phyloP scores from a whole-genome alignment of 768 basidiomycete species.

The Serpula lacrymans region DNA sequence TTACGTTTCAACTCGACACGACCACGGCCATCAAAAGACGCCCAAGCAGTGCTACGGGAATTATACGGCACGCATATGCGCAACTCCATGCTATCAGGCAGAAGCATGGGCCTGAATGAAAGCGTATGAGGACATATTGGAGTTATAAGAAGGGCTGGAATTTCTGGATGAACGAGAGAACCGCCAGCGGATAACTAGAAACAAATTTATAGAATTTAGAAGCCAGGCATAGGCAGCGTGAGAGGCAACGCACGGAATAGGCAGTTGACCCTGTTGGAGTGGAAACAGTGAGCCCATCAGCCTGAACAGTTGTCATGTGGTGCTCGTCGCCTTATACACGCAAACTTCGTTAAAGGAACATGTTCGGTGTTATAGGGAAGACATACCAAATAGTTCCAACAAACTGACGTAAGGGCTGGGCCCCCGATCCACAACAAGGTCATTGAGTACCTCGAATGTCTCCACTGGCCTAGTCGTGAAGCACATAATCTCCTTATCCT shows the following conservation, averaged over 20 bases:
- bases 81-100: slow-evolving; percentile 98
- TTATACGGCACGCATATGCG: slow-evolving; percentile 99
- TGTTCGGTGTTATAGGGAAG: background rate
- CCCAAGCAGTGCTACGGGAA: slow-evolving; percentile 97
- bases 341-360: slow-evolving; percentile 3
- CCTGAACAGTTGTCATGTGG: slow-evolving; percentile 99
- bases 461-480: slow-evolving; percentile 93
- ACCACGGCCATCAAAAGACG: slow-evolving; percentile 95
- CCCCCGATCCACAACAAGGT: slow-evolving; percentile 96
- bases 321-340: slow-evolving; percentile 82
- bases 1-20: slow-evolving; percentile 92
- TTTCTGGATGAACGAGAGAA: slow-evolving; percentile 96
- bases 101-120: slow-evolving; percentile 97
- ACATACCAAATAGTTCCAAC: slow-evolving; percentile 92
- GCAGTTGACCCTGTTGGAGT: slow-evolving; percentile 99
- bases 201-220: no score
- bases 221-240: slow-evolving; percentile 6
- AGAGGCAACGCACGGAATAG: slow-evolving; percentile 70
- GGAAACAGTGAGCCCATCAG: slow-evolving; percentile 90
- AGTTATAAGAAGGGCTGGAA: slow-evolving; percentile 93
- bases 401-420: slow-evolving; percentile 97
- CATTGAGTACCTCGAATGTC: slow-evolving; percentile 94
- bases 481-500: slow-evolving; percentile 98
- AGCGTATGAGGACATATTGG: slow-evolving; percentile 98
- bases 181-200: slow-evolving; percentile 88